Evolutionary conservation across 768 basidiomycete species (phyloP), one percentile per base, ranked within the genome.

Genomic region (Trametopsis cervina): DNA sequence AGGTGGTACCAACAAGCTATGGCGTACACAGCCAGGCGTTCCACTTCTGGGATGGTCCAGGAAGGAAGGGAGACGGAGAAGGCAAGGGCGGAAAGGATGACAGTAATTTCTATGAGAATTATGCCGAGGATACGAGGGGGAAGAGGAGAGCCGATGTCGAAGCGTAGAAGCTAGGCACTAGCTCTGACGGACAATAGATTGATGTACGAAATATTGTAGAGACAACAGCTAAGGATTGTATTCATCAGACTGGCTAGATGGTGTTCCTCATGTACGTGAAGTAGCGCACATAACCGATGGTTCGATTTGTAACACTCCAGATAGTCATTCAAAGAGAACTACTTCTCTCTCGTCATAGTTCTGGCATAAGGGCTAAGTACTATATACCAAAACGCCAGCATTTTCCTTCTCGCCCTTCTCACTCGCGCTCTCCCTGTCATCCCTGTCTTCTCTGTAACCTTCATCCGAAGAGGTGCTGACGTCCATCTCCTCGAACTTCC

Each of bases 21-120:
- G 93, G 93, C 9, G 93, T 96, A 38, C 83, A 88, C 52, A 86
- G 84, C 52, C 83, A 90, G 56, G 89, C 91, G 6, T 91, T 57
- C 65, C 89, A 92, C 63, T 92, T 92, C 67, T 92, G 89, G 89
- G 88, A 89, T 55, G 89, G 89, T 0, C 88, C 89, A 2, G 89
- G 89, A 4, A 69, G 87, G 42, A 68, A 67, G 5, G 73, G 72
- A 5, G 66, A 65, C 20, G 66, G 51, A 23, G 53, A 55, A 22
- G 72, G 68, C 46, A 33, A 33, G 15, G 29, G 29, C 29, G 29
- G 29, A 15, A 74, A 74, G 59, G 83, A 88, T 55, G 81, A 76
- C 58, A 78, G 76, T 51, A 89, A 89, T 59, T 91, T 91, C 61
- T 91, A 91, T 56, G 89, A 91, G 73, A 90, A 90, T 59, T 90